These are phyloP conservation scores for Paspalum notatum DNA, from an alignment of 176 grass and related monocot species.

Conservation along the genomic window DNA sequence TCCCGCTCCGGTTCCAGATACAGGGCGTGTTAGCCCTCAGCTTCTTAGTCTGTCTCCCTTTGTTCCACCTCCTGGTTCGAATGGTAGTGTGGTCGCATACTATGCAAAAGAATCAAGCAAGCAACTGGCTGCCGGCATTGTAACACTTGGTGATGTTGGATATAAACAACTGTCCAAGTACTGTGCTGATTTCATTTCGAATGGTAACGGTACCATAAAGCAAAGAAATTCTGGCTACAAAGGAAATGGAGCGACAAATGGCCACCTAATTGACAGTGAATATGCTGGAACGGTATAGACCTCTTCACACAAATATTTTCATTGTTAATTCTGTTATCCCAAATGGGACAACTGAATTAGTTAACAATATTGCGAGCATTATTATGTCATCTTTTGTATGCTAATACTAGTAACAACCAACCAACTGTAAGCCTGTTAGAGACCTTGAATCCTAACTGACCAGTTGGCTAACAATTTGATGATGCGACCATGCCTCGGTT, in stretches of 20 bases:
- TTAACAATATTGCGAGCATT: constrained; percentile 8
- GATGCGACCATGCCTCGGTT: neutral
- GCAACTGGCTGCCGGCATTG: constrained; percentile 80
- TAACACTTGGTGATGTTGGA: constrained; percentile 87
- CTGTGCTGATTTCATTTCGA: constrained; percentile 63
- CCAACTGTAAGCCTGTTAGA: constrained; percentile 15
- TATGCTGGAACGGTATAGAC: constrained; percentile 71
- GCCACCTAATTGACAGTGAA: constrained; percentile 55
- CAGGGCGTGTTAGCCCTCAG: constrained; percentile 70
- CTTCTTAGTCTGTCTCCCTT: constrained; percentile 51
- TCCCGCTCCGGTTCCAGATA: constrained; percentile 67
- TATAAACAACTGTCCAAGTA: constrained; percentile 82
- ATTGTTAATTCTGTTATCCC: constrained; percentile 14
- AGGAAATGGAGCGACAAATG: constrained; percentile 48
- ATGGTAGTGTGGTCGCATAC: constrained; percentile 75
- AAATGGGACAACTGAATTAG: neutral
- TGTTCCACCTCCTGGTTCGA: constrained; percentile 45
- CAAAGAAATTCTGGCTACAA: constrained; percentile 57
- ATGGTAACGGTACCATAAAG: constrained; percentile 56
- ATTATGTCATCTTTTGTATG: constrained; percentile 24
- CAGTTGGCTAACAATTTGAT: constrained; percentile 14
- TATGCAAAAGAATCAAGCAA: constrained; percentile 97
- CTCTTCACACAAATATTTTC: constrained; percentile 30
- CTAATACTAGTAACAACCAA: constrained; percentile 17
- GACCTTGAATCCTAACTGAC: neutral